These are phyloP conservation scores for Solanum hybrid DNA, from an alignment of 305 asterid species.

Conservation along the genomic window DNA sequence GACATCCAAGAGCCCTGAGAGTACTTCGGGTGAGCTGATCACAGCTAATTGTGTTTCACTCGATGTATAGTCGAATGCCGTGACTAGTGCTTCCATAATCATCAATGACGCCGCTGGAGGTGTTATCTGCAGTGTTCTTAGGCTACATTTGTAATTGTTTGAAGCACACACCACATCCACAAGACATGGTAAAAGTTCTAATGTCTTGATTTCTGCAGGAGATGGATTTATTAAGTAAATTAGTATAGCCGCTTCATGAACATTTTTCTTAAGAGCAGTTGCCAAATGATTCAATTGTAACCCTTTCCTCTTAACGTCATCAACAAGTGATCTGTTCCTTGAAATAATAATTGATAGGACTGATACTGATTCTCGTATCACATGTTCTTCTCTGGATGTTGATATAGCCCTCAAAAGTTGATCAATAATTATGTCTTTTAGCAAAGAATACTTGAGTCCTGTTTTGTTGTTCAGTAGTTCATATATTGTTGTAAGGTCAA, in stretches of 20 bases:
- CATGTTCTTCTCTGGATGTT: constrained; percentile 59
- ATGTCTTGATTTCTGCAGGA: constrained; percentile 63
- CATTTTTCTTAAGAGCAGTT: constrained; percentile 64
- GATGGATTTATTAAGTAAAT: constrained; percentile 74
- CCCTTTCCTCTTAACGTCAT: constrained; percentile 71
- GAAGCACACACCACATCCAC: constrained; percentile 71
- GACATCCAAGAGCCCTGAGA: constrained; percentile 58
- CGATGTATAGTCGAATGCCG: constrained; percentile 62
- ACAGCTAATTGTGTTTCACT: constrained; percentile 53
- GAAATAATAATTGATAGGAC: constrained; percentile 64
- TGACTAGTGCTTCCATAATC: constrained; percentile 69
- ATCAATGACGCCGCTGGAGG: constrained; percentile 81
- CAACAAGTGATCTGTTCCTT: constrained; percentile 44
- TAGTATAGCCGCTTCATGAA: constrained; percentile 69
- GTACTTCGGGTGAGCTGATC: constrained; percentile 65
- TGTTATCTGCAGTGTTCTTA: constrained; percentile 34
- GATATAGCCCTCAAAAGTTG: constrained; percentile 67
- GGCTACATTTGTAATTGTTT: constrained; percentile 32
- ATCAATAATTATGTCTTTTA: constrained; percentile 72
- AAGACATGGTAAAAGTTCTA: constrained; percentile 66
- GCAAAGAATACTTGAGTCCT: constrained; percentile 65
- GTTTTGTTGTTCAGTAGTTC: constrained; percentile 45
- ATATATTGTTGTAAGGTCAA: constrained; percentile 58
- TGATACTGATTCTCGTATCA: constrained; percentile 55
- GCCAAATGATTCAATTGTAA: constrained; percentile 63